Evolutionary conservation across 2,329 filamentous ascomycete genomes (phyloP).

Genomic region (Cladosporium sp.): DNA sequence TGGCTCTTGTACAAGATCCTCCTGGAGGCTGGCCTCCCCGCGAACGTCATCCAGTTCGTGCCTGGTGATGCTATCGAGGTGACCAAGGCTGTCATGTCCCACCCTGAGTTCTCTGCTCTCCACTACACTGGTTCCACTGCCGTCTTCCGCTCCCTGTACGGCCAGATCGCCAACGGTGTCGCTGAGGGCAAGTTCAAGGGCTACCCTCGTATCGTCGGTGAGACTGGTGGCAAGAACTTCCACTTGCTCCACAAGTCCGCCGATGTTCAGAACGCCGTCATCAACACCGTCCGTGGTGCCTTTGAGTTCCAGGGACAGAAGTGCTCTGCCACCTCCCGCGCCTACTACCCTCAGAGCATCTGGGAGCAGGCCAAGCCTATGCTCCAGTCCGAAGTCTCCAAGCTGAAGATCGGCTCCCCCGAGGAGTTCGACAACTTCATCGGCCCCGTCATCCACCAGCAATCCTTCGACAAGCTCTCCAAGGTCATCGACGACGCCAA

Average conservation of each 20-base stretch:
- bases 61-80: constrained; percentile 82
- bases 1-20: constrained; percentile 87
- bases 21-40: constrained; percentile 84
- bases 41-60: constrained; percentile 86
- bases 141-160: constrained; percentile 85
- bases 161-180: constrained; percentile 76
- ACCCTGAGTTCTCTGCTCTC: constrained; percentile 78
- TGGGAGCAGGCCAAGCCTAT: constrained; percentile 69
- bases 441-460: constrained; percentile 79
- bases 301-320: constrained; percentile 92
- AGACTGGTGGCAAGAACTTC: constrained; percentile 92
- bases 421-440: constrained; percentile 74
- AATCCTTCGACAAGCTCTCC: constrained; percentile 75
- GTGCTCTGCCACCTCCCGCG: constrained; percentile 78
- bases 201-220: constrained; percentile 84
- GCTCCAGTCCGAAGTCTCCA: constrained; percentile 64
- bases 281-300: constrained; percentile 78
- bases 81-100: constrained; percentile 71
- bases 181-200: constrained; percentile 76
- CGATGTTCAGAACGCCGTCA: constrained; percentile 72
- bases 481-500: constrained; percentile 75
- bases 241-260: constrained; percentile 76
- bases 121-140: constrained; percentile 91
- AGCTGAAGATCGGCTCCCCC: constrained; percentile 69
- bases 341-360: constrained; percentile 72